phyloP scores from a whole-genome alignment of 2,329 filamentous ascomycete genomes.

The Penicillium paneum region DNA sequence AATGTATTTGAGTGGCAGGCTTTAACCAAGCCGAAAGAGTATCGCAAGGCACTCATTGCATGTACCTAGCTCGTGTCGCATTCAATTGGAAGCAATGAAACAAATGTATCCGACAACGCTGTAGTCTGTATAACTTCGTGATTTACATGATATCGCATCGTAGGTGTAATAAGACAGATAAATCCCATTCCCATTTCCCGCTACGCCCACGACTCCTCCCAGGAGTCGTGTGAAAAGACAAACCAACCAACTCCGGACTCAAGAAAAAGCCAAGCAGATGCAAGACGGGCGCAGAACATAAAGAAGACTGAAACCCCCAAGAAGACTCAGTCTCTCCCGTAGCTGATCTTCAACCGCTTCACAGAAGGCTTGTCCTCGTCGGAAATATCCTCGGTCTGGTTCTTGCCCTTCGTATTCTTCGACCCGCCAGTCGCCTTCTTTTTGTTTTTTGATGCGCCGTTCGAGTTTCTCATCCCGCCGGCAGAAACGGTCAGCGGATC shows the following conservation, averaged over 20 bases:
- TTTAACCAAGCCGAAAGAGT: too few species aligned
- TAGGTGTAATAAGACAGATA: background rate
- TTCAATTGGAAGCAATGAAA: background rate
- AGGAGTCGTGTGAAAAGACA: constrained; percentile 1
- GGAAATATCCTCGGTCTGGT: constrained; percentile 31
- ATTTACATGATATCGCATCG: constrained; percentile 12
- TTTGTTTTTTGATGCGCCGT: constrained; percentile 40
- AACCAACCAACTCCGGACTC: constrained; percentile 10
- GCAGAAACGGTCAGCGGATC: constrained; percentile 12
- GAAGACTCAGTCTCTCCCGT: constrained; percentile 38
- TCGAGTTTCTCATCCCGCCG: constrained; percentile 18
- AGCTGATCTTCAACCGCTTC: constrained; percentile 48
- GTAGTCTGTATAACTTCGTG: constrained; percentile 6
- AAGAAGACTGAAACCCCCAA: background rate
- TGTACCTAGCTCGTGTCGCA: background rate
- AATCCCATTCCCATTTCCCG: constrained; percentile 2
- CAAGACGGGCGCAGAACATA: background rate
- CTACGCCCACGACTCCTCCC: constrained; percentile 5
- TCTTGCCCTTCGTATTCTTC: constrained; percentile 29
- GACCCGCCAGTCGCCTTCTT: constrained; percentile 39
- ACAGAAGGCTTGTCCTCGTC: constrained; percentile 41
- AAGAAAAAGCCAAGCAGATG: constrained; percentile 4
- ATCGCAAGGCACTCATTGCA: background rate
- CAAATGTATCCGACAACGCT: background rate
- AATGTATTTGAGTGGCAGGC: background rate